These are phyloP conservation scores for Auriscalpium orientale DNA, from an alignment of 768 basidiomycete genomes.

Conservation along the genomic window DNA sequence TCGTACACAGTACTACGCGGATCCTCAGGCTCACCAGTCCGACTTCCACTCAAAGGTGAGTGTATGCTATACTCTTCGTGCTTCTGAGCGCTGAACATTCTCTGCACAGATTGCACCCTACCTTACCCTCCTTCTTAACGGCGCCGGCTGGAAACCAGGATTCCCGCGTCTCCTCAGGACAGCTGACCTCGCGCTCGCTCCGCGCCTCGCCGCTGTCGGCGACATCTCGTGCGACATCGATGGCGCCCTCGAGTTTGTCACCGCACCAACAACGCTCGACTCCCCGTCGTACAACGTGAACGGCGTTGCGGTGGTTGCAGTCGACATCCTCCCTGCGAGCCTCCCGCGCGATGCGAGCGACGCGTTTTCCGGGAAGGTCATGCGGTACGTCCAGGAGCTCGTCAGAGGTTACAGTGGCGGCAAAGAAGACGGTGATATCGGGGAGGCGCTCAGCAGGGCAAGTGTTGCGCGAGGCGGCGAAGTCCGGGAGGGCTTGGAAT, in stretches of 20 bases:
- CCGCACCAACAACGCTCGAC: constrained; percentile 68
- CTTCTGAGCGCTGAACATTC: neutral
- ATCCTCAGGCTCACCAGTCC: constrained; percentile 59
- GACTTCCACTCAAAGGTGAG: constrained; percentile 60
- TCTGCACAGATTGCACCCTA: constrained; percentile 70
- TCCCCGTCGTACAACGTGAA: constrained; percentile 65
- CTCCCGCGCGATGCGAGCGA: constrained; percentile 75
- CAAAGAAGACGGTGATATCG: constrained; percentile 21
- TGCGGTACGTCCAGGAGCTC: constrained; percentile 60
- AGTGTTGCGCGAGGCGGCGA: constrained; percentile 59
- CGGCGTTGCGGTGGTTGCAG: constrained; percentile 72
- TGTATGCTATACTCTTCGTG: neutral
- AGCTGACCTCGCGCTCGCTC: constrained; percentile 40
- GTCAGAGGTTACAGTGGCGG: constrained; percentile 32
- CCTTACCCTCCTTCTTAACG: constrained; percentile 79
- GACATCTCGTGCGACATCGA: constrained; percentile 89
- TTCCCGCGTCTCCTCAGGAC: constrained; percentile 79
- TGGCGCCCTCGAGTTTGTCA: constrained; percentile 84
- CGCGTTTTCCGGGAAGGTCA: constrained; percentile 61
- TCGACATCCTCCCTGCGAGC: constrained; percentile 85
- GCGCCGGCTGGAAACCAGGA: constrained; percentile 71
- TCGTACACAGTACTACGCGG: constrained; percentile 64
- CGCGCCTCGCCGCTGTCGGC: constrained; percentile 62
- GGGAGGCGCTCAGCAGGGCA: constrained; percentile 52
- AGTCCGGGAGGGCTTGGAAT: constrained; percentile 44